Conservation (phyloP, 495 filamentous ascomycete genomes). For the Durotheca rogersii region DNA sequence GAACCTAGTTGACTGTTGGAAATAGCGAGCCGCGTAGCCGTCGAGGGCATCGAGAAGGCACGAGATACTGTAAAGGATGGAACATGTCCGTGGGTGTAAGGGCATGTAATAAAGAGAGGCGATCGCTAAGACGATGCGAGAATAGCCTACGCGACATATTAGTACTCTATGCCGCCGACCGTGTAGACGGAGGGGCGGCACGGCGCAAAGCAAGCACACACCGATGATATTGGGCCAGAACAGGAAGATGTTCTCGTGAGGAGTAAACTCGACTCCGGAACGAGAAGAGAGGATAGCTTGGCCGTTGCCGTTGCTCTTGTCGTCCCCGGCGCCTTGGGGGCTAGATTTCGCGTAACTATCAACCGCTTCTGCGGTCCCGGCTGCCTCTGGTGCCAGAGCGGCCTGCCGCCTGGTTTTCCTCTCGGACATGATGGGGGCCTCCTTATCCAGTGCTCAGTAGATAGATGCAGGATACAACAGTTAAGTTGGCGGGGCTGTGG, state of each 20-base stretch:
- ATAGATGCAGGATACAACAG: too few species aligned
- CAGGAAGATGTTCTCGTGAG: conserved; percentile 87
- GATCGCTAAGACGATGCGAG: conserved; percentile 81
- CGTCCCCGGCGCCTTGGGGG: conserved; percentile 17
- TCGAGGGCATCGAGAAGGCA: conserved; percentile 94
- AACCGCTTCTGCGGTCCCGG: conserved; percentile 18
- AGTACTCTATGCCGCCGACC: too few species aligned
- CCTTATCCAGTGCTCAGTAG: not conserved
- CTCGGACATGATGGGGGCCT: conserved; percentile 35
- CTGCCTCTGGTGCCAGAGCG: conserved; percentile 32
- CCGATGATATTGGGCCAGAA: conserved; percentile 94
- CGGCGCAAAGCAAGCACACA: conserved; percentile 42
- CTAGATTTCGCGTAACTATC: conserved; percentile 18
- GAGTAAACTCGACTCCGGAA: conserved; percentile 20
- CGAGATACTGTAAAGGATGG: conserved; percentile 83
- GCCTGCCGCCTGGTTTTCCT: conserved; percentile 38
- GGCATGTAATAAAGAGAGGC: conserved; percentile 98
- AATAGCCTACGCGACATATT: conserved; percentile 84
- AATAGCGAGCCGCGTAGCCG: conserved; percentile 83
- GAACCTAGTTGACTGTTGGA: conserved; percentile 88
- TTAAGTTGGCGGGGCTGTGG: not conserved
- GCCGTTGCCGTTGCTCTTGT: conserved; percentile 30
- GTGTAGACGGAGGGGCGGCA: too few species aligned
- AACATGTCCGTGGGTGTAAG: conserved; percentile 91
- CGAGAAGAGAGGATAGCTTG: conserved; percentile 18